Evolutionary conservation across 768 basidiomycete genomes (phyloP).

Genomic region (Podaxis carcinomalis): DNA sequence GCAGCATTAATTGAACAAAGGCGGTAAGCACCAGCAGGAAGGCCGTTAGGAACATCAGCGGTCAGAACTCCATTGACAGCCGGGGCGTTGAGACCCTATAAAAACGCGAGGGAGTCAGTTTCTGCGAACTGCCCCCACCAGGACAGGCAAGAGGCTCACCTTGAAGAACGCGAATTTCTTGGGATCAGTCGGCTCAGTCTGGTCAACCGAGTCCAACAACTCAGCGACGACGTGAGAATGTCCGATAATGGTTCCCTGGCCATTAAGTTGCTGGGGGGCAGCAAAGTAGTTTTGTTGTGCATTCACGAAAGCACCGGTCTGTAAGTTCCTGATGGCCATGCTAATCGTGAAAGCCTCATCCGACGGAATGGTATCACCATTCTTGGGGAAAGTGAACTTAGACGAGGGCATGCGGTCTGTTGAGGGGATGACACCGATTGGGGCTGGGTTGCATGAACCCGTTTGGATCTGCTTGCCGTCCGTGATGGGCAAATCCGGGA

Average conservation of each 20-base stretch:
- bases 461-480: slow-evolving; percentile 41
- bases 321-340: slow-evolving; percentile 41
- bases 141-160: slow-evolving; percentile 8
- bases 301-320: slow-evolving; percentile 56
- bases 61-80: slow-evolving; percentile 41
- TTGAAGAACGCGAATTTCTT: slow-evolving; percentile 57
- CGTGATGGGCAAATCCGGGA: slow-evolving; percentile 42
- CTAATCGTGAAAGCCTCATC: slow-evolving; percentile 42
- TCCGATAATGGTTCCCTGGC: slow-evolving; percentile 46
- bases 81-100: slow-evolving; percentile 31
- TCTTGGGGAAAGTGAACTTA: slow-evolving; percentile 40
- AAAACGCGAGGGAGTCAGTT: neutral
- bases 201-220: slow-evolving; percentile 33
- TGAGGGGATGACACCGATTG: slow-evolving; percentile 45
- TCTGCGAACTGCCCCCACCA: neutral
- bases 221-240: slow-evolving; percentile 61
- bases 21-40: slow-evolving; percentile 51
- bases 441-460: slow-evolving; percentile 50
- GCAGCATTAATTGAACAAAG: slow-evolving; percentile 48
- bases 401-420: slow-evolving; percentile 38
- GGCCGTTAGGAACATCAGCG: slow-evolving; percentile 44
- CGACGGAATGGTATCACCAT: slow-evolving; percentile 33
- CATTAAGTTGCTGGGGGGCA: slow-evolving; percentile 53
- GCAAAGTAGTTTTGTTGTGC: slow-evolving; percentile 49
- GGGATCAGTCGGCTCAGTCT: slow-evolving; percentile 45